phyloP scores from a whole-genome alignment of 371 early-diverging fungal species.

The Nematocida sp. region DNA sequence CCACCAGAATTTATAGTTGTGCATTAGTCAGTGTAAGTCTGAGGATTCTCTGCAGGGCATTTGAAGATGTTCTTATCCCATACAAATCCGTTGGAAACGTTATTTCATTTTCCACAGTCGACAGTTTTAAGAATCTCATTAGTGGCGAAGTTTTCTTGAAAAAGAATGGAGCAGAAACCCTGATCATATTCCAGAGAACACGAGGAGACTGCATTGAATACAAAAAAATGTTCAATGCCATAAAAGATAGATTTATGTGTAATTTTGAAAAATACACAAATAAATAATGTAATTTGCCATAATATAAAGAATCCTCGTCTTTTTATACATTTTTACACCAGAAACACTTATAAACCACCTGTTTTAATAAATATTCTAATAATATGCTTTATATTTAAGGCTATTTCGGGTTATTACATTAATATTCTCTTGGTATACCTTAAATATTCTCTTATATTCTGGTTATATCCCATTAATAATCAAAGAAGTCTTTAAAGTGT shows the following conservation, averaged over 20 bases:
- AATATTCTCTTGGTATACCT: too few species aligned
- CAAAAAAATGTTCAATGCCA: constrained; percentile 62
- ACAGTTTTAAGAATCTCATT: constrained; percentile 61
- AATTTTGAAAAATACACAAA: not conserved
- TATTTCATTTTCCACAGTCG: constrained; percentile 66
- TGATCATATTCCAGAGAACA: constrained; percentile 60
- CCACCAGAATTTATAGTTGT: constrained; percentile 59
- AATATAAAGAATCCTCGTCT: not conserved
- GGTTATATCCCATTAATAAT: too few species aligned
- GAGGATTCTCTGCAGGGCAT: constrained; percentile 24
- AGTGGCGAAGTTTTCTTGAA: constrained; percentile 61
- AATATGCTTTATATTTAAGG: too few species aligned
- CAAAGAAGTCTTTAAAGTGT: too few species aligned
- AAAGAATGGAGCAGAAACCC: constrained; percentile 35
- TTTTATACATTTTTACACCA: not conserved
- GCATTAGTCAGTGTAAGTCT: constrained; percentile 3
- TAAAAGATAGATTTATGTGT: constrained; percentile 50
- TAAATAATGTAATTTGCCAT: not conserved
- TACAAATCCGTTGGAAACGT: constrained; percentile 19
- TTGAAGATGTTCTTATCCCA: constrained; percentile 52
- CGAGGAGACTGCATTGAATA: constrained; percentile 68
- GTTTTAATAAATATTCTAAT: too few species aligned
- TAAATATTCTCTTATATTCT: too few species aligned
- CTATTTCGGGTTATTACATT: too few species aligned
- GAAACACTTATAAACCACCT: too few species aligned